These are phyloP conservation scores for Cucurbita pepo DNA, from an alignment of 306 rosid species.

Conservation along the genomic window DNA sequence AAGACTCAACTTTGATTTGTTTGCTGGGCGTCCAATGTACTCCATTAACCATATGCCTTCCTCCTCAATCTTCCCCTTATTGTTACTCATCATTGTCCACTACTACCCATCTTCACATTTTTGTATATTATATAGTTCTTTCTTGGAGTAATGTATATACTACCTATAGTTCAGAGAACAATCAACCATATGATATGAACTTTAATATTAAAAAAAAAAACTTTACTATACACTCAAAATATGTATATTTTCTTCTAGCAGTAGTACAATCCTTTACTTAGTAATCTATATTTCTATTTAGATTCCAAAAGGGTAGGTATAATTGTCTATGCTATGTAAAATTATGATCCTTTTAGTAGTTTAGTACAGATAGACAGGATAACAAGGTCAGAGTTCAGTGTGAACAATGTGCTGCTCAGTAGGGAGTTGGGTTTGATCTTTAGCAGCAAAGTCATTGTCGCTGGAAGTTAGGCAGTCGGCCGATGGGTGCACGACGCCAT, in stretches of 20 bases:
- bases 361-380: neutral
- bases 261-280: neutral
- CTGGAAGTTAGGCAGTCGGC: constrained; percentile 77
- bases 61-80: neutral
- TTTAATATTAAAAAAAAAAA: neutral
- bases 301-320: neutral
- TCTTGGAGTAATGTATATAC: neutral
- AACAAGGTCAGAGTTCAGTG: constrained; percentile 42
- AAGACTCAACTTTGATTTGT: neutral
- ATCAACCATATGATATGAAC: neutral
- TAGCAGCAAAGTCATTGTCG: constrained; percentile 19
- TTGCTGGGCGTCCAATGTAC: neutral
- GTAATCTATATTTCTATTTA: neutral
- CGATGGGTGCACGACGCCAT: constrained; percentile 71
- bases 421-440: neutral
- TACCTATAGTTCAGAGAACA: neutral
- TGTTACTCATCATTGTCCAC: neutral
- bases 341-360: neutral
- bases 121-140: neutral
- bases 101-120: neutral
- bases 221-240: neutral
- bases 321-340: constrained; percentile 2
- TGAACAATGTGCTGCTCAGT: constrained; percentile 24
- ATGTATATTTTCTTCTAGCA: neutral
- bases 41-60: neutral